Evolutionary conservation across 306 rosid genomes (phyloP).

Genomic region (Vicia sativa): DNA sequence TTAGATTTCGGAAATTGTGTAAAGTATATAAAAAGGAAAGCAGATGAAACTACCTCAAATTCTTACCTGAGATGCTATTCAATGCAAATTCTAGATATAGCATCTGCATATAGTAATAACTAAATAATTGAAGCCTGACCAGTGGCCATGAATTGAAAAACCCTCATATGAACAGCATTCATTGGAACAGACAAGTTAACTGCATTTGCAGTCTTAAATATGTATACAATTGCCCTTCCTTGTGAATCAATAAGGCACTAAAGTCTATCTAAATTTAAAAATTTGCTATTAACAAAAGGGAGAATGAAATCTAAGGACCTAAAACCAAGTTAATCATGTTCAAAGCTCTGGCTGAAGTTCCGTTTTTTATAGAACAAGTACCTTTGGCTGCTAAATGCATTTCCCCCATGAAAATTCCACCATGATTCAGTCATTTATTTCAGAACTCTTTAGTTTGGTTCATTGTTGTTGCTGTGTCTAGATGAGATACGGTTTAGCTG

Average conservation of each 20-base stretch:
- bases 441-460: conserved; percentile 46
- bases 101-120: background rate
- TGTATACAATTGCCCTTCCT: background rate
- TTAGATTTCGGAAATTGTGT: background rate
- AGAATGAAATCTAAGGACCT: conserved; percentile 23
- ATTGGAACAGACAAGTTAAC: conserved; percentile 21
- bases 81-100: background rate
- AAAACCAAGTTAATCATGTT: conserved; percentile 22
- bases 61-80: background rate
- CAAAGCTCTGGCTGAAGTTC: conserved; percentile 14
- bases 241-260: conserved; percentile 10
- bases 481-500: conserved; percentile 68
- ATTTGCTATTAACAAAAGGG: conserved; percentile 16
- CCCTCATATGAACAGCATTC: conserved; percentile 28
- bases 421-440: conserved; percentile 47
- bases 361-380: conserved; percentile 23
- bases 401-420: conserved; percentile 18
- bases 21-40: background rate
- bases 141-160: conserved; percentile 4
- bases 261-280: background rate
- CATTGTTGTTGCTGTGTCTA: conserved; percentile 42
- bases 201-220: conserved; percentile 29
- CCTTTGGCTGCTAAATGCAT: conserved; percentile 27
- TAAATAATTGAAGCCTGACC: conserved; percentile 14
- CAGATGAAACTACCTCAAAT: background rate